Evolutionary conservation across 352 stramenopile genomes (phyloP), one percentile per base, ranked within the genome.

Genomic region (Globisporangium apiculatum): DNA sequence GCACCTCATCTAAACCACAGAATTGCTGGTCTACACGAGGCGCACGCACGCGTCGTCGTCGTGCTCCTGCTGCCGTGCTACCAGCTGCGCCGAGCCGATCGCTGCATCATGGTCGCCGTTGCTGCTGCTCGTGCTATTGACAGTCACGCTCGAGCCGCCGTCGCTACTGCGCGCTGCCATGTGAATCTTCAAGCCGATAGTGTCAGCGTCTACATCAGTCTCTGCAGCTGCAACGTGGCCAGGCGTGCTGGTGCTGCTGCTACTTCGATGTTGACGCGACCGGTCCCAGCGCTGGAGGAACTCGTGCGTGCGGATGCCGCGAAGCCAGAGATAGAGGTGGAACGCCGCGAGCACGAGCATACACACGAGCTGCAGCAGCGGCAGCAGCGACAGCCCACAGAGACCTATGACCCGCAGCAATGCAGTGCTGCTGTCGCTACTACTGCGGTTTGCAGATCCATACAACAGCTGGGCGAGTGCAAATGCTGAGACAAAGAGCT

Each of bases 341-440:
- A 91, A 91, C 38, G 41, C 50, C 46, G 67, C 75, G 35, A 89
- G 69, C 31, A 85, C 66, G 17, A 88, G 42, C 55, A 89, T 72
- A 40, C 67, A 85, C 9, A 88, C 38, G 15, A 91, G 64, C 50
- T 87, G 71, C 9, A 88, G 60, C 45, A 76, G 52, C 36, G 81
- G 75, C 48, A 83, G 53, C 18, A 76, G 43, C 12, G 81, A 79
- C 7, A 83, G 50, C 3, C 68, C 46, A 10, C 58, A 67, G 42
- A 88, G 58, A 15, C 62, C n/a, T 3, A 43, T 48, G 14, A 75
- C 55, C 31, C 71, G 53, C 18, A 31, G 59, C 15, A 2, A 60
- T 57, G 3, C 47, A 55, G 6, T 38, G 59, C 24, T 31, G 24
- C 24, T 31, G 24, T 31, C 24, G 40, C 38, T 59, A 14, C 38